Base-by-base conservation (phyloP, 257 asterid species). In the Datura wrightii region DNA sequence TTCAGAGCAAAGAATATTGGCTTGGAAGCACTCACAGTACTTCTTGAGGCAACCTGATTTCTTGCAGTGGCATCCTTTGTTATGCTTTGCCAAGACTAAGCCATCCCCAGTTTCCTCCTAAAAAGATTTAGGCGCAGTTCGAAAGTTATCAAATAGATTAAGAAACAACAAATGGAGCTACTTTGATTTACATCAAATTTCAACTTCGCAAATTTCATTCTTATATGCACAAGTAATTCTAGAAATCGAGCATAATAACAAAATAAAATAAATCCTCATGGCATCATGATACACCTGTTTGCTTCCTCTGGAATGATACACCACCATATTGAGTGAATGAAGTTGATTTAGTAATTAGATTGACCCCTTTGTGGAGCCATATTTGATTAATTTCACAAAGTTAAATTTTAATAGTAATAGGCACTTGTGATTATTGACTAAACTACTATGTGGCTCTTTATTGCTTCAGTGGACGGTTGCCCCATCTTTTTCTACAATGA, bases 1-100 rank as follows among this genome's bases (percentile, higher is more conserved):
- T 58, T 95, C 98, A 31, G 98, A 95, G 87, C 98, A 94, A 88
- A 95, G 97, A 87, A 95, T 93, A 87, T 93, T 95, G 83, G 98
- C 99, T 85, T 95, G 99, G 90, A 95, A 94, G 89, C 99, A 95
- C 85, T 95, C 97, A 82, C 99, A 95, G 88, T 95, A 94, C 94
- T 94, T 94, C 87, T 94, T 95, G 86, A 95, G 99, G 87, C 99
- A 95, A 36, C 98, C 98, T 71, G 98, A 95, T 88, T 95, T 95
- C 92, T 95, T 95, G 90, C 99, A 95, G 87, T 94, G 97, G 55
- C 98, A 95, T 88, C 99, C 99, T 89, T 95, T 95, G 88, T 94
- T 94, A 87, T 95, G 99, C 87, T 91, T 94, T 83, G 87, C 99
- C 42, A 92, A 80, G 85, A 91, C 60, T 82, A 92, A 83, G 80